Conservation (phyloP, 768 basidiomycete species). For the Boletus rex-veris region DNA sequence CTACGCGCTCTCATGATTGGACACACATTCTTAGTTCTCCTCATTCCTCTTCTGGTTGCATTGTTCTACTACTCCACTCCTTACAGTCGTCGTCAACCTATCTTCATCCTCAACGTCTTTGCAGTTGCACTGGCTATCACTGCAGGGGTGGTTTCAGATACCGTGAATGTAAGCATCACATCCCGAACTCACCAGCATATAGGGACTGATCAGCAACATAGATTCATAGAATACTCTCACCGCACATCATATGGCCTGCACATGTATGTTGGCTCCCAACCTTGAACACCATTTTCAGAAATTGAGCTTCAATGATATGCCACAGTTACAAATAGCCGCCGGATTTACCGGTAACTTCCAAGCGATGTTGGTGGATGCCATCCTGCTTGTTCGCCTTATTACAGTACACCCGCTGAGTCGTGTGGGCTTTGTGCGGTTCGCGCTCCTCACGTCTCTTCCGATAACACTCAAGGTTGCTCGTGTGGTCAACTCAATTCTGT, state of each 20-base stretch:
- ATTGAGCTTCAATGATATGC: not conserved
- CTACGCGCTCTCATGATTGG: constrained; percentile 21
- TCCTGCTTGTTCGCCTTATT: constrained; percentile 22
- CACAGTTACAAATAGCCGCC: constrained; percentile 16
- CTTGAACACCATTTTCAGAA: not conserved
- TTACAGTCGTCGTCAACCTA: constrained; percentile 14
- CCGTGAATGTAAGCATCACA: constrained; percentile 1
- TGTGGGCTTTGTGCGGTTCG: constrained; percentile 12
- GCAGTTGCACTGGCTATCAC: constrained; percentile 8
- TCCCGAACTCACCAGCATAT: no score
- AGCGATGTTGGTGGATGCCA: constrained; percentile 21
- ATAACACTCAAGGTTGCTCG: constrained; percentile 20
- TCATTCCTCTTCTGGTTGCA: constrained; percentile 19
- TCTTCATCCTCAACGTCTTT: constrained; percentile 25
- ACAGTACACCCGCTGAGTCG: constrained; percentile 15
- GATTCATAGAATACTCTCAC: constrained; percentile 23
- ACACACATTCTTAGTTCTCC: constrained; percentile 23
- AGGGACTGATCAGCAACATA: constrained; percentile 1
- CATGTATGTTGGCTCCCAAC: not conserved
- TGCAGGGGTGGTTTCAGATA: constrained; percentile 4
- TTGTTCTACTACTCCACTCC: constrained; percentile 25
- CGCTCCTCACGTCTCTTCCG: constrained; percentile 14
- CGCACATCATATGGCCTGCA: constrained; percentile 9
- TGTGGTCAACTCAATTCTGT: constrained; percentile 17
- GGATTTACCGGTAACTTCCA: constrained; percentile 21